These are phyloP conservation scores for Candida frijolesensis DNA, from an alignment of 1,139 yeast species.

Conservation along the genomic window DNA sequence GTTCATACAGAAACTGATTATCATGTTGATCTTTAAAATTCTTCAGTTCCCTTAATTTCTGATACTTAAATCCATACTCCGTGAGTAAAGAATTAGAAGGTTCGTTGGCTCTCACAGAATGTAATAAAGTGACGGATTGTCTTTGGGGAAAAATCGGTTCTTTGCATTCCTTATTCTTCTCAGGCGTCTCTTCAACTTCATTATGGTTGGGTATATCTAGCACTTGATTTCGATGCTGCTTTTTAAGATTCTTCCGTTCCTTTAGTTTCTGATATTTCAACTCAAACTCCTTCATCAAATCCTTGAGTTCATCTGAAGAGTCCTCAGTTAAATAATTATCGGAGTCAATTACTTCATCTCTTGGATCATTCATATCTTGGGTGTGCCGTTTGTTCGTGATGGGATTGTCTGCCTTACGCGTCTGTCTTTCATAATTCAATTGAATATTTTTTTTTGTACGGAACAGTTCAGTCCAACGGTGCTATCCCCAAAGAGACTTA, in stretches of 20 bases:
- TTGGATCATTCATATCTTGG: constrained; percentile 21
- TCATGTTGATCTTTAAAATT: constrained; percentile 7
- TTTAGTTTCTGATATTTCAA: constrained; percentile 21
- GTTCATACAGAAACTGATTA: not conserved
- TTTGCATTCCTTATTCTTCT: too few relatives aligned
- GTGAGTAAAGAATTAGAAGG: constrained; percentile 20
- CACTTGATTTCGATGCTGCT: not conserved
- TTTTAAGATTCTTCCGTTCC: constrained; percentile 17
- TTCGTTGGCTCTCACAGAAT: too few relatives aligned
- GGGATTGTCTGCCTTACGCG: constrained; percentile 1
- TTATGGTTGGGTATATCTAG: not conserved
- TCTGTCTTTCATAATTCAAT: not conserved
- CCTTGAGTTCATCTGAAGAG: constrained; percentile 30
- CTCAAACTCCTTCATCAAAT: constrained; percentile 33
- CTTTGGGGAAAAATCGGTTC: too few relatives aligned
- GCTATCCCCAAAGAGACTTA: not conserved
- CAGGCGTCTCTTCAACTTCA: not conserved
- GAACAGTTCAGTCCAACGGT: too few relatives aligned
- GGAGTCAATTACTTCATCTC: constrained; percentile 21
- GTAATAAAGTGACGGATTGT: too few relatives aligned
- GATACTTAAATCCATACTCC: constrained; percentile 28
- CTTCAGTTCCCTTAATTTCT: constrained; percentile 21
- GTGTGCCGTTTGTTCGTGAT: not conserved
- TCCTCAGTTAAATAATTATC: constrained; percentile 30
- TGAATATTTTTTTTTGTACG: not conserved